Evolutionary conservation across 2,329 filamentous ascomycete genomes (phyloP), one percentile per base, ranked within the genome.

Genomic region (Phialophora chinensis): DNA sequence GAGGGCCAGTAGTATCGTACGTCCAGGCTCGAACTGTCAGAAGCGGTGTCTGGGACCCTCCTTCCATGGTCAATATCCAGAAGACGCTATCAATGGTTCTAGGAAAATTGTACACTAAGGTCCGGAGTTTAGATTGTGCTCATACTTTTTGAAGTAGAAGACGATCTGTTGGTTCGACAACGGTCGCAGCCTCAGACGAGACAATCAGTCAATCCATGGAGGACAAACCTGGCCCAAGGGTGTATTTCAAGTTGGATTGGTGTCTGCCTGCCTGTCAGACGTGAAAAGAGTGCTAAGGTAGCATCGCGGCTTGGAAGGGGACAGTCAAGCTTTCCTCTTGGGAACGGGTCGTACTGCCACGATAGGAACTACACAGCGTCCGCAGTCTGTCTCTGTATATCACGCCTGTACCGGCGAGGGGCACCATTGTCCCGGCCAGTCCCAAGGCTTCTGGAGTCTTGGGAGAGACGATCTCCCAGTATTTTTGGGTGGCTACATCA

Each of bases 1-100:
- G 44, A 35, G 47, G 47, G 14, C 60, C 60, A 14, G 17, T 11
- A 31, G 7, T 33, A 3, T 25, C 47, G 60, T 62, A 49, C 7
- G 31, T 52, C 60, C 60, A 62, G 10, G 38, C 60, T 33, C 60
- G 60, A 47, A 42, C 53, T 20, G 5, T 29, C 27, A 42, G 55
- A 25, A 27, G 55, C 31, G 35, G 31, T 8, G 35, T 58, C n/a
- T 44, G 31, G 0, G 31, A 58, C n/a, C 23, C 11, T 23, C 17
- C 35, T 12, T 29, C 38, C 55, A 44, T 44, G 11, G 55, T 23
- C 53, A 29, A 44, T n/a, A 8, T n/a, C 17, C 38, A 8, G 38
- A n/a, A 0, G 17, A 1, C 5, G 38, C 38, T 44, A 44, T 35
- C 11, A 35, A 12, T n/a, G 17, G 38, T 17, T 20, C 14, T 8